Evolutionary conservation across 768 basidiomycete species (phyloP).

Genomic region (Auriculariales sp.): DNA sequence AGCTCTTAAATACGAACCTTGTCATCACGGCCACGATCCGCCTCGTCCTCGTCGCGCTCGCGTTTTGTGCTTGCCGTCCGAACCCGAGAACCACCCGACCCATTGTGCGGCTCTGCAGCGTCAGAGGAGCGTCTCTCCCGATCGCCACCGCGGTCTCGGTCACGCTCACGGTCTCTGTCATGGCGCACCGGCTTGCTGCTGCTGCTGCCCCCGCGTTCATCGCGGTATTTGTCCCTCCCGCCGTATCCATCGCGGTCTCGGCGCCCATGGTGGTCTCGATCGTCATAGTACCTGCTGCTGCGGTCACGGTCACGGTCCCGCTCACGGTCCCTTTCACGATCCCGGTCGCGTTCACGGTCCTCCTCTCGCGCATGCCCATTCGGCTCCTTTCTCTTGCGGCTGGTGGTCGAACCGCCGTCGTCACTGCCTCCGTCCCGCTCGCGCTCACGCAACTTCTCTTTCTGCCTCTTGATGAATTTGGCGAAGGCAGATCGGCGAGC

Average conservation of each 20-base stretch:
- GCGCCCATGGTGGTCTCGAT: slow-evolving; percentile 12
- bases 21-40: slow-evolving; percentile 23
- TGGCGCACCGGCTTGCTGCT: slow-evolving; percentile 4
- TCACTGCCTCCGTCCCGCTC: slow-evolving; percentile 55
- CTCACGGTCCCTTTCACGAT: slow-evolving; percentile 28
- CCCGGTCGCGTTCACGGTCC: slow-evolving; percentile 15
- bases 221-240: slow-evolving; percentile 21
- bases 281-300: too few species aligned
- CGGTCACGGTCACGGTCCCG: slow-evolving; percentile 26
- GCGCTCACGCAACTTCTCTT: slow-evolving; percentile 60
- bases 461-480: slow-evolving; percentile 84
- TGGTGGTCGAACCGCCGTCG: slow-evolving; percentile 67
- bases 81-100: background rate
- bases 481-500: slow-evolving; percentile 64
- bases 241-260: slow-evolving; percentile 7
- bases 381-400: slow-evolving; percentile 70
- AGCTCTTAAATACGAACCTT: slow-evolving; percentile 3
- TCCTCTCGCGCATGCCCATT: slow-evolving; percentile 14
- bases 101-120: slow-evolving; percentile 5
- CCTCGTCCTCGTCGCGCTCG: slow-evolving; percentile 20
- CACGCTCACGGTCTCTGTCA: slow-evolving; percentile 8
- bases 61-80: slow-evolving; percentile 6
- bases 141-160: slow-evolving; percentile 8
- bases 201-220: slow-evolving; percentile 9
- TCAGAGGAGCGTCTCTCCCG: slow-evolving; percentile 3